Evolutionary conservation across 2,329 filamentous ascomycete species (phyloP).

Genomic region (Diaporthe ilicicola): DNA sequence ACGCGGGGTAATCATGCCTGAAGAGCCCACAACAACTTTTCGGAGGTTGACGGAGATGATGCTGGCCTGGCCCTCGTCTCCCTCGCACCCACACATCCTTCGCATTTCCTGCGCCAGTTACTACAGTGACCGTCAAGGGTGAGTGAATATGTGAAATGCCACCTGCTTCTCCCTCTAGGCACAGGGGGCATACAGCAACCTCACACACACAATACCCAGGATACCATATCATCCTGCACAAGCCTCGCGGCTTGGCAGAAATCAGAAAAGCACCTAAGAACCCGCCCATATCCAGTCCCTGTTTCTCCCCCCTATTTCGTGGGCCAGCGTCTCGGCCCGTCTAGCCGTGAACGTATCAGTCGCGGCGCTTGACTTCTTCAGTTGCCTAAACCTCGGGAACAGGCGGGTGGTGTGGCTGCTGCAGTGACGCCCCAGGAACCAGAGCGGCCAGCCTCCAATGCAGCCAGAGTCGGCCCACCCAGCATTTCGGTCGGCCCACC

Average conservation of each 20-base stretch:
- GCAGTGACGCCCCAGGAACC: neutral
- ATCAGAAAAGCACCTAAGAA: neutral
- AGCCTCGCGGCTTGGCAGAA: constrained; percentile 12
- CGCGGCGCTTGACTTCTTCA: constrained; percentile 26
- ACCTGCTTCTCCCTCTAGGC: neutral
- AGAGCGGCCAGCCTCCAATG: constrained; percentile 4
- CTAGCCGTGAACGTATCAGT: constrained; percentile 22
- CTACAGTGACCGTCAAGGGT: neutral
- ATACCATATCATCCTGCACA: neutral
- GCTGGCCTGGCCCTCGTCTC: neutral
- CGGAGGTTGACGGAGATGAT: neutral
- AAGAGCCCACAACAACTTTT: neutral
- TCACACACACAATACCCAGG: neutral
- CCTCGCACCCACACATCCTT: neutral
- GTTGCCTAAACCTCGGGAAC: constrained; percentile 32
- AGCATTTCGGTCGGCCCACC: constrained; percentile 16
- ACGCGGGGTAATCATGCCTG: constrained; percentile 26
- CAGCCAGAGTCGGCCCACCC: no score
- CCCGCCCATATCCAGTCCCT: neutral
- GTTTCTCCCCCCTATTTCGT: neutral
- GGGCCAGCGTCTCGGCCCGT: constrained; percentile 25
- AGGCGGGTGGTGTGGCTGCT: neutral
- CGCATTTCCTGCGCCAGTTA: neutral
- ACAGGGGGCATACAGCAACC: neutral
- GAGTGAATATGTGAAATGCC: neutral